phyloP scores from a whole-genome alignment of 345 rosid species.

The Brassica rapa region DNA sequence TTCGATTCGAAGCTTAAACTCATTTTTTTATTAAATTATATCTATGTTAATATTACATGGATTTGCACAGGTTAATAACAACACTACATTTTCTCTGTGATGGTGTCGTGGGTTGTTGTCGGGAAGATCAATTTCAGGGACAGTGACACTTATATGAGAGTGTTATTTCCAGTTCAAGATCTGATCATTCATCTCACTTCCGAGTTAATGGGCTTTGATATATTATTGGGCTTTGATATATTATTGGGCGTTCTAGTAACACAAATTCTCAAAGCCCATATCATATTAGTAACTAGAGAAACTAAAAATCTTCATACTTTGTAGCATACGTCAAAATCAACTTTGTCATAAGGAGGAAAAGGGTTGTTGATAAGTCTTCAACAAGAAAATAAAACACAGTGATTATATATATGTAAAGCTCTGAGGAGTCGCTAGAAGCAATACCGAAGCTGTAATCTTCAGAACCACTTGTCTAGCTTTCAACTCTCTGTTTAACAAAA shows the following conservation, averaged over 20 bases:
- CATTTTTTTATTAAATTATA: background rate
- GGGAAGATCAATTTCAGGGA: slow-evolving; percentile 5
- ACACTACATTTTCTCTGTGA: background rate
- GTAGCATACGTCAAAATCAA: background rate
- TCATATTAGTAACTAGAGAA: background rate
- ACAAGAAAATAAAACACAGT: background rate
- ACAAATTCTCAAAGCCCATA: slow-evolving; percentile 18
- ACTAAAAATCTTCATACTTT: background rate
- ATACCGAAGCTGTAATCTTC: background rate
- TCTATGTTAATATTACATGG: background rate
- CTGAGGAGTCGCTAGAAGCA: background rate
- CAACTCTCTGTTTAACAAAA: background rate
- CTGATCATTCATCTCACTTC: slow-evolving; percentile 49
- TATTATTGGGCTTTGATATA: slow-evolving; percentile 18
- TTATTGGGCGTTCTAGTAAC: slow-evolving; percentile 20
- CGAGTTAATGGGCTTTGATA: slow-evolving; percentile 32
- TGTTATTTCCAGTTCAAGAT: slow-evolving; percentile 42
- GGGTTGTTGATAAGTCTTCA: background rate
- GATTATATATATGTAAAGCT: background rate
- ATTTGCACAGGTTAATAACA: background rate
- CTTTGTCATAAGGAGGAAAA: background rate
- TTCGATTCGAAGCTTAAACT: slow-evolving; percentile 43
- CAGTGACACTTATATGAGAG: background rate
- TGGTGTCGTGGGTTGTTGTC: background rate
- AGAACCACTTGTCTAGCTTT: background rate